These are phyloP conservation scores for Filosporella fistucella DNA, from an alignment of 495 filamentous ascomycete species.

Conservation along the genomic window DNA sequence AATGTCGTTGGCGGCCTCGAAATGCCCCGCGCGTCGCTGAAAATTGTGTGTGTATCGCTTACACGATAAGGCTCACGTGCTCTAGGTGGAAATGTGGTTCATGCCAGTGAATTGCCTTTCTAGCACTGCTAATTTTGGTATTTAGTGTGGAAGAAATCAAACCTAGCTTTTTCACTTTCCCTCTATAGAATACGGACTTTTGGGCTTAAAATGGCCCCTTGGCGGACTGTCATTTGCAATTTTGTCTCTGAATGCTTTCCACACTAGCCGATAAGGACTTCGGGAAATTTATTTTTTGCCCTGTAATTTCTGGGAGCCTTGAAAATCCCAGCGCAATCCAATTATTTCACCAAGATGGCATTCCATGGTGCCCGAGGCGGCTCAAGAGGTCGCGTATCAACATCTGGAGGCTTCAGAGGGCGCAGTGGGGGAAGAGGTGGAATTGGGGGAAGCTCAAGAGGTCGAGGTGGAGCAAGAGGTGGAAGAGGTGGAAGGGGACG, in stretches of 20 bases:
- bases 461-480: constrained; percentile 32
- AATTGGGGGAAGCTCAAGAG: constrained; percentile 25
- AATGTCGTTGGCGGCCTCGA: not conserved
- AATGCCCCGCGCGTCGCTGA: constrained; percentile 11
- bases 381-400: constrained; percentile 18
- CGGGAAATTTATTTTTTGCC: no score
- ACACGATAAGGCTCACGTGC: constrained; percentile 21
- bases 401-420: constrained; percentile 17
- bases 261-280: no score
- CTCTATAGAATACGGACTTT: no score
- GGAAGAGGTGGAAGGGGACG: constrained; percentile 26
- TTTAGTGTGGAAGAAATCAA: no score
- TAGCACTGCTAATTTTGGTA: not conserved
- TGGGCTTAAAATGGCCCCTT: no score
- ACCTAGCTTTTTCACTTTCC: no score
- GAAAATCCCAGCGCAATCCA: not conserved
- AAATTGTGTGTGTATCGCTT: constrained; percentile 17
- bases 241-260: no score
- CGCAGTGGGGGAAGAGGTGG: constrained; percentile 23
- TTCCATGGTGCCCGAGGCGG: constrained; percentile 23
- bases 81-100: constrained; percentile 3
- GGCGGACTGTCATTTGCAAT: no score
- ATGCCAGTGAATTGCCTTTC: not conserved
- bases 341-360: constrained; percentile 13
- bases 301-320: no score